phyloP scores from a whole-genome alignment of 1,139 yeast genomes.

The Magnusiomyces suaveolens region DNA sequence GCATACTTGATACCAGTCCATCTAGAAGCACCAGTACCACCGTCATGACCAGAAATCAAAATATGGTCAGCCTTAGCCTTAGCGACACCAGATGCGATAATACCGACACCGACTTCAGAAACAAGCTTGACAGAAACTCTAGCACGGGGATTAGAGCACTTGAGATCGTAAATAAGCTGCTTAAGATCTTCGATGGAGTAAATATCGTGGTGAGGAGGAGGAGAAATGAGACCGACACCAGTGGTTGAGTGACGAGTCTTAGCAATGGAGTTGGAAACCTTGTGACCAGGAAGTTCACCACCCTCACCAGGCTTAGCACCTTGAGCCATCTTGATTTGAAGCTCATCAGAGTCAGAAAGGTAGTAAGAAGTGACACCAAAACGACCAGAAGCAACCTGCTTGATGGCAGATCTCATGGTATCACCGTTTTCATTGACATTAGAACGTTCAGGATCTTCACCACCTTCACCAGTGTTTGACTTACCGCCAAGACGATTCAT shows the following conservation, averaged over 20 bases:
- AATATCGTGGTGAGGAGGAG: conserved; percentile 98
- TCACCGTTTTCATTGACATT: conserved; percentile 76
- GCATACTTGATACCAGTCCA: conserved; percentile 96
- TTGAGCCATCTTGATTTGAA: conserved; percentile 97
- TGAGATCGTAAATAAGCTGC: conserved; percentile 91
- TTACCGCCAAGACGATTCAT: conserved; percentile 97
- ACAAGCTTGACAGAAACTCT: conserved; percentile 94
- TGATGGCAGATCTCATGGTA: conserved; percentile 95
- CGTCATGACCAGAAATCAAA: conserved; percentile 93
- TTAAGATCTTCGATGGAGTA: conserved; percentile 96
- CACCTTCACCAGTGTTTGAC: conserved; percentile 98
- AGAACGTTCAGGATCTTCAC: conserved; percentile 93
- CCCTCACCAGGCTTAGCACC: conserved; percentile 99
- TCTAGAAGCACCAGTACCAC: conserved; percentile 99
- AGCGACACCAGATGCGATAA: conserved; percentile 97
- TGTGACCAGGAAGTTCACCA: conserved; percentile 96
- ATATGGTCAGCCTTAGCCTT: conserved; percentile 97
- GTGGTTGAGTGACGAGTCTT: conserved; percentile 95
- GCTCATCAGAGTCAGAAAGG: conserved; percentile 91
- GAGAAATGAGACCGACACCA: conserved; percentile 93
- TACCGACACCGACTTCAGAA: conserved; percentile 97
- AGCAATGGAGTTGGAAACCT: conserved; percentile 80
- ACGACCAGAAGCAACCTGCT: conserved; percentile 96
- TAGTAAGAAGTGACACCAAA: conserved; percentile 96
- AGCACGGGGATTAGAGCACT: conserved; percentile 94